Base-by-base conservation (phyloP, 2,329 filamentous ascomycete species). In the Parafenestella ontariensis region DNA sequence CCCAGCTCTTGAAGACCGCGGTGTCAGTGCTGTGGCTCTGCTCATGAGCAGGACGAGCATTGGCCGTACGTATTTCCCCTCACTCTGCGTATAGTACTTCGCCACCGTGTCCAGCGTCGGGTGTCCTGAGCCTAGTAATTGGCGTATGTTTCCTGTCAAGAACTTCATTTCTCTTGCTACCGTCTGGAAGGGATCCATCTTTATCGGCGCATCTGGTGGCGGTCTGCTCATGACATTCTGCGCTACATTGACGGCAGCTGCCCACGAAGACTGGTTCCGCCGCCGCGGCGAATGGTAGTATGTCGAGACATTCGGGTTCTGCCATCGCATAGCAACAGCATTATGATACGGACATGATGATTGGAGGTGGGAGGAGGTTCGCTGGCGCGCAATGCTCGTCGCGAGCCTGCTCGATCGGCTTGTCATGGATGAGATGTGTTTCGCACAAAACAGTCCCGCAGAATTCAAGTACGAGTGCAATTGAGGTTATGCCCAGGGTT, bases 91-190 rank as follows among this genome's bases (percentile, higher is more conserved):
- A 77, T 99, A 99, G 82, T 99, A 99, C 78, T 99, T 99, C 47
- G 95, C 92, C 24, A 93, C 94, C 37, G 91, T 93, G 73, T 98
- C 95, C 56, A 99, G 85, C 41, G 93, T 92, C 0, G 95, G 95
- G 73, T 99, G 94, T 5, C 94, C 94, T 0, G 93, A 97, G 5
- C 94, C 94, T 15, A 98, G 81, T n/a, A 98, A 83, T 72, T 96
- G 90, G 57, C 91, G 85, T 76, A 98, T 96, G 69, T 98, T 96
- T 49, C 92, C 92, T 10, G 91, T 96, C 70, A 98, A 80, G 68
- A 93, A 96, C 78, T 96, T 95, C 88, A 99, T 91, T 82, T 98
- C 94, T 79, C 96, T 96, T 59, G 91, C 94, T 29, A 98, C 93
- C 29, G 91, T 89, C 58, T 91, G 87, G 70, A 98, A 84, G 29